These are phyloP conservation scores for Globisporangium echinulatum DNA, from an alignment of 352 stramenopile genomes.

Conservation along the genomic window DNA sequence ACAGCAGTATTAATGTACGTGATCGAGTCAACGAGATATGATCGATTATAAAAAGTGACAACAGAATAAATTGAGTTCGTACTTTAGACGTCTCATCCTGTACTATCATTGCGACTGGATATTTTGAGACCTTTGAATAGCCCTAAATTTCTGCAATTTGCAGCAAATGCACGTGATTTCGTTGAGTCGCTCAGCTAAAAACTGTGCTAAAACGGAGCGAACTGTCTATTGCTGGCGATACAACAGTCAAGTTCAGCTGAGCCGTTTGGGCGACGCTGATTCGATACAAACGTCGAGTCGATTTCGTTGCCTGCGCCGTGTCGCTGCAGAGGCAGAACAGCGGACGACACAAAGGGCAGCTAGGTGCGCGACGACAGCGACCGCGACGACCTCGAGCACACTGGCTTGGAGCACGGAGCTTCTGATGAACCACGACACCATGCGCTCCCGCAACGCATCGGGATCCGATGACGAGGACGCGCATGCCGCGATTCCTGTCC, in stretches of 20 bases:
- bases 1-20: too few relatives aligned
- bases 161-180: too few relatives aligned
- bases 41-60: too few relatives aligned
- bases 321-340: background rate
- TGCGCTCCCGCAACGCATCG: conserved; percentile 3
- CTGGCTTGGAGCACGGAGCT: background rate
- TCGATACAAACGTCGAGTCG: conserved; percentile 2
- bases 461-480: conserved; percentile 4
- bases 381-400: background rate
- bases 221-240: conserved; percentile 4
- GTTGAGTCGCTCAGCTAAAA: too few relatives aligned
- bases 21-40: too few relatives aligned
- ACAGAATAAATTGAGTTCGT: too few relatives aligned
- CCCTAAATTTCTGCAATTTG: too few relatives aligned
- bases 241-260: background rate
- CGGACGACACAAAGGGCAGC: background rate
- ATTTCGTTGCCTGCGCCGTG: too few relatives aligned
- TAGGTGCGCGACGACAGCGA: background rate
- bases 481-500: conserved; percentile 25
- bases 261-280: background rate
- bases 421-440: conserved; percentile 9
- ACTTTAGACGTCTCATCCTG: too few relatives aligned
- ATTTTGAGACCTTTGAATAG: too few relatives aligned
- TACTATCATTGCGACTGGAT: too few relatives aligned
- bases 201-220: background rate